Percentiles rank a stretch among this genome's conserved stretches.
Conservation (phyloP, 176 grass and related monocot species). For the Pontederia paniculata region DNA sequence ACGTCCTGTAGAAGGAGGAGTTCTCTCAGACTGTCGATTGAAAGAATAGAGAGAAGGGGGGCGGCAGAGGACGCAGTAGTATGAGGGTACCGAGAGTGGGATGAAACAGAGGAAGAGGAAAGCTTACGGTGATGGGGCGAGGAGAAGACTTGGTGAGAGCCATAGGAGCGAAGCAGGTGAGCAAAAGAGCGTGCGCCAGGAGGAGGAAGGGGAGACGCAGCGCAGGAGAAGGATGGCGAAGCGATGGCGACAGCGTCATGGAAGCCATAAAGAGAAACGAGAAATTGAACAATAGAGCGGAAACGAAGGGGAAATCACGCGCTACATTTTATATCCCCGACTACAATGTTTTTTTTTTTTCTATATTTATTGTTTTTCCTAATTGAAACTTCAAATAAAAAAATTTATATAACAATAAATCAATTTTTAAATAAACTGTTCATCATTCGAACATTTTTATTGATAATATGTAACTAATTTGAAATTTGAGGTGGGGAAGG, state of each 20-base stretch:
- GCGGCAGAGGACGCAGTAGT: neutral
- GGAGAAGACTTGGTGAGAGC: constrained; percentile 48
- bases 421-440: too few species aligned
- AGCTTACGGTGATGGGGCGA: constrained; percentile 57
- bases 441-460: too few species aligned
- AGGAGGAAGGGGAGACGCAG: constrained; percentile 10
- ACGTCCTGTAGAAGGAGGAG: constrained; percentile 29
- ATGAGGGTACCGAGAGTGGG: neutral
- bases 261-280: too few species aligned
- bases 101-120: neutral
- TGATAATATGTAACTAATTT: too few species aligned
- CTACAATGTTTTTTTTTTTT: too few species aligned
- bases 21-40: neutral
- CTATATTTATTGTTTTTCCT: too few species aligned
- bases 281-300: too few species aligned
- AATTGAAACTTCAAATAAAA: too few species aligned
- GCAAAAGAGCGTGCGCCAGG: constrained; percentile 23
- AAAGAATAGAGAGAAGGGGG: neutral
- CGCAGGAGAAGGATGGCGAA: constrained; percentile 11
- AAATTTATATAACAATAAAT: too few species aligned
- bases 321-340: too few species aligned
- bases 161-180: constrained; percentile 13
- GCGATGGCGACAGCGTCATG: constrained; percentile 24
- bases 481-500: too few species aligned
- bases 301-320: too few species aligned